phyloP scores from a whole-genome alignment of 208 protist species.

The Trypanosoma platydactyli region DNA sequence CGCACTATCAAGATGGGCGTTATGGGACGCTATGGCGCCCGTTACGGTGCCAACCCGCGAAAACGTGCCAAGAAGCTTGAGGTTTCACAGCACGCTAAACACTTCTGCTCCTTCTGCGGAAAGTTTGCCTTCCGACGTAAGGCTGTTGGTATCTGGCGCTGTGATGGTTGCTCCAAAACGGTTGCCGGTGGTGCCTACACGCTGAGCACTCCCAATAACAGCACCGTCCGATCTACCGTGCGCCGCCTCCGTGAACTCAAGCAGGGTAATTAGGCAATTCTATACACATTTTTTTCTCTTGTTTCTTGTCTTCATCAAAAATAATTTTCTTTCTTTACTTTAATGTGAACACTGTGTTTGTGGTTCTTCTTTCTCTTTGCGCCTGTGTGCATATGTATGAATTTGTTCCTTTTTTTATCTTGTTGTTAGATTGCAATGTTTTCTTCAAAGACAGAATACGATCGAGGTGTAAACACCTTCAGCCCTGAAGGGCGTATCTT shows the following conservation, averaged over 20 bases:
- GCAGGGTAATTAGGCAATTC: slow-evolving; percentile 20
- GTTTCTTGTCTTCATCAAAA: background rate
- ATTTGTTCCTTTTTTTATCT: slow-evolving; percentile 15
- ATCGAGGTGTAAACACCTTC: slow-evolving; percentile 99
- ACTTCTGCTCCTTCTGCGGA: slow-evolving; percentile 99
- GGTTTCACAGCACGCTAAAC: slow-evolving; percentile 97
- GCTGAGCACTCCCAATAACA: slow-evolving; percentile 94
- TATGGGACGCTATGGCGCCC: slow-evolving; percentile 99
- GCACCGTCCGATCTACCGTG: slow-evolving; percentile 96
- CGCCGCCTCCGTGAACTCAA: slow-evolving; percentile 97
- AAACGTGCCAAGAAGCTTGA: slow-evolving; percentile 99
- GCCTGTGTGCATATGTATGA: background rate
- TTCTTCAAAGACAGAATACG: slow-evolving; percentile 96
- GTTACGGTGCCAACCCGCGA: slow-evolving; percentile 99
- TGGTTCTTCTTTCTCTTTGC: slow-evolving; percentile 6
- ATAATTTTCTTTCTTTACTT: slow-evolving; percentile 1
- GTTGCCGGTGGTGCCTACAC: slow-evolving; percentile 98
- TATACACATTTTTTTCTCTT: slow-evolving; percentile 8
- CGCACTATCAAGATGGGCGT: slow-evolving; percentile 99
- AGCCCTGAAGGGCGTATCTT: slow-evolving; percentile 99
- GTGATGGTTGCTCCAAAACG: slow-evolving; percentile 96
- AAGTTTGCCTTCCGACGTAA: slow-evolving; percentile 97
- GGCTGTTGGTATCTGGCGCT: slow-evolving; percentile 99
- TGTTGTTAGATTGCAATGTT: slow-evolving; percentile 63
- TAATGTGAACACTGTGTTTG: slow-evolving; percentile 1